These are phyloP conservation scores for Apostasia ramifera DNA, from an alignment of 106 monocot genomes.

Conservation along the genomic window DNA sequence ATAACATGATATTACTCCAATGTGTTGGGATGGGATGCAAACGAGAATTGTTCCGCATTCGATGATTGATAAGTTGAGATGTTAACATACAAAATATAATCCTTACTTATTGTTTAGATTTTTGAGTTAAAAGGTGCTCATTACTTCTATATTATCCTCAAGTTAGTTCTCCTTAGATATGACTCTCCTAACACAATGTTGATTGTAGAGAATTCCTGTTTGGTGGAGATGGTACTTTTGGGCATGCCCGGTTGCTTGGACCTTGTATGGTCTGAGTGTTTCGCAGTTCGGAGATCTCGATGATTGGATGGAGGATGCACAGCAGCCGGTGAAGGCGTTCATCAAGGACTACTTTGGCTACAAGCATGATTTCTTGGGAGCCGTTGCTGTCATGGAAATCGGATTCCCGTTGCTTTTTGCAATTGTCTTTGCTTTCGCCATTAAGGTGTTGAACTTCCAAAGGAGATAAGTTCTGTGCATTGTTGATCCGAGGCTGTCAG, in stretches of 20 bases:
- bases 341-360: constrained; percentile 42
- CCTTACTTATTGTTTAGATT: no score
- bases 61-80: no score
- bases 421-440: constrained; percentile 57
- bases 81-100: no score
- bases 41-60: not conserved
- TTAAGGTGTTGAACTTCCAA: constrained; percentile 74
- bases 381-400: constrained; percentile 35
- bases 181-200: not conserved
- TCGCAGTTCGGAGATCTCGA: constrained; percentile 64
- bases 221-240: constrained; percentile 96
- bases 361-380: constrained; percentile 56
- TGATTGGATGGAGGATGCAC: not conserved
- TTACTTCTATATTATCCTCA: not conserved
- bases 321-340: constrained; percentile 11
- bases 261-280: constrained; percentile 57
- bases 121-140: not conserved
- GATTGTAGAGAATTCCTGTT: constrained; percentile 64
- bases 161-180: not conserved
- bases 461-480: constrained; percentile 26
- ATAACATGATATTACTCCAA: not conserved
- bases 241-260: constrained; percentile 75
- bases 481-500: no score
- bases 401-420: constrained; percentile 62
- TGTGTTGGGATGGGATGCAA: not conserved